A percentile compares a stretch with the other conserved stretches of the same genome.
phyloP scores from a whole-genome alignment of 2,329 filamentous ascomycete genomes.

The Aspergillus sp. region DNA sequence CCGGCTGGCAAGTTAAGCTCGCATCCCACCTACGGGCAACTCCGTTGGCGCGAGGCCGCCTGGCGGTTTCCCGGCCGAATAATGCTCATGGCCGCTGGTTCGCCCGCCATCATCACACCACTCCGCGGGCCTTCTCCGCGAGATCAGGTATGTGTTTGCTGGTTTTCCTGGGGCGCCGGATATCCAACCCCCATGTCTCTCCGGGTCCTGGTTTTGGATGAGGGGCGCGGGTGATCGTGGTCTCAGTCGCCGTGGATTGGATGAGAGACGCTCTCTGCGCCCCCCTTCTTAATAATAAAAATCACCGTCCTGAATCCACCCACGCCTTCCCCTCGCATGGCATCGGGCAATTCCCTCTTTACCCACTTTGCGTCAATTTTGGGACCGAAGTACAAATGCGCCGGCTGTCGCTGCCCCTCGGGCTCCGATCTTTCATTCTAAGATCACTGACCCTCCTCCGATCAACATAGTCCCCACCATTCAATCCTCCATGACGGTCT shows the following conservation, averaged over 20 bases:
- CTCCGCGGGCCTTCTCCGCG: slow-evolving; percentile 15
- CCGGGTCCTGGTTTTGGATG: too few relatives aligned
- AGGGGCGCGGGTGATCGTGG: too few relatives aligned
- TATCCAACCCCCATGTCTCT: too few relatives aligned
- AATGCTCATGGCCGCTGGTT: slow-evolving; percentile 20
- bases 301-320: background rate
- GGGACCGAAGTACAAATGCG: slow-evolving; percentile 4
- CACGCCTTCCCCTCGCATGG: background rate
- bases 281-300: background rate
- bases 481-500: slow-evolving; percentile 15
- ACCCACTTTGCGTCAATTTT: slow-evolving; percentile 4
- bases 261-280: background rate
- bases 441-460: slow-evolving; percentile 7
- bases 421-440: background rate
- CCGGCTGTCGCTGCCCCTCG: background rate
- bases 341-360: slow-evolving; percentile 2
- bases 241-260: too few relatives aligned
- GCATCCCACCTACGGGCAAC: slow-evolving; percentile 28
- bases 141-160: slow-evolving; percentile 3
- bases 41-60: slow-evolving; percentile 22
- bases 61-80: slow-evolving; percentile 28
- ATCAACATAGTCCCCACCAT: slow-evolving; percentile 21
- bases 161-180: background rate
- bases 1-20: slow-evolving; percentile 32
- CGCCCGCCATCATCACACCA: slow-evolving; percentile 16